Percentiles rank a stretch among this genome's conserved stretches.
Conservation (phyloP, 495 filamentous ascomycete genomes). For the Hypomontagnella monticulosa region DNA sequence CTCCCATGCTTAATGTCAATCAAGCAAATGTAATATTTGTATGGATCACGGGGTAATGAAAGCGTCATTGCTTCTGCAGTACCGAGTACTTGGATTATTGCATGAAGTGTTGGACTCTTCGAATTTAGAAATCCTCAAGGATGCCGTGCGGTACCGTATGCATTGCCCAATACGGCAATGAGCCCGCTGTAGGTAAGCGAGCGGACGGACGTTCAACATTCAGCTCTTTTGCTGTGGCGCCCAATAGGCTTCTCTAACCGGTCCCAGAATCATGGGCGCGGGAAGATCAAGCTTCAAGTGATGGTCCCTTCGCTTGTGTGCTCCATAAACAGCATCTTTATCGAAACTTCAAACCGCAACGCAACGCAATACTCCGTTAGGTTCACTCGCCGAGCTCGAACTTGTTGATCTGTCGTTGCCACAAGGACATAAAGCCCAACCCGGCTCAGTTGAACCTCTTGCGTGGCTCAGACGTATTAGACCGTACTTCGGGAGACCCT, state of each 20-base stretch:
- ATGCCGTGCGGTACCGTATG: neutral
- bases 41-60: neutral
- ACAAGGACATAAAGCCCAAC: too few relatives aligned
- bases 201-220: conserved; percentile 16
- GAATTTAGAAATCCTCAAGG: conserved; percentile 2
- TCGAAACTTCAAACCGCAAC: conserved; percentile 3
- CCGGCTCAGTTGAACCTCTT: neutral
- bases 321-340: neutral
- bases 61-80: neutral
- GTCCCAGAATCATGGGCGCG: conserved; percentile 38
- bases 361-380: neutral
- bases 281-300: conserved; percentile 36
- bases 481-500: neutral
- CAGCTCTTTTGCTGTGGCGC: conserved; percentile 26
- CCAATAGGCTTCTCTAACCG: conserved; percentile 28
- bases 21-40: conserved; percentile 3
- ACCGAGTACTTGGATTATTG: neutral
- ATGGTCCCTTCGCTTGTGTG: conserved; percentile 4
- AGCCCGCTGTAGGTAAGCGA: conserved; percentile 22
- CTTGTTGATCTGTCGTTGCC: too few relatives aligned
- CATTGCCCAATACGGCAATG: conserved; percentile 25
- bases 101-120: neutral
- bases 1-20: neutral
- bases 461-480: conserved; percentile 1
- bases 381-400: neutral